Base-by-base conservation (phyloP, 2,329 filamentous ascomycete species). In the Phialophora expanda region DNA sequence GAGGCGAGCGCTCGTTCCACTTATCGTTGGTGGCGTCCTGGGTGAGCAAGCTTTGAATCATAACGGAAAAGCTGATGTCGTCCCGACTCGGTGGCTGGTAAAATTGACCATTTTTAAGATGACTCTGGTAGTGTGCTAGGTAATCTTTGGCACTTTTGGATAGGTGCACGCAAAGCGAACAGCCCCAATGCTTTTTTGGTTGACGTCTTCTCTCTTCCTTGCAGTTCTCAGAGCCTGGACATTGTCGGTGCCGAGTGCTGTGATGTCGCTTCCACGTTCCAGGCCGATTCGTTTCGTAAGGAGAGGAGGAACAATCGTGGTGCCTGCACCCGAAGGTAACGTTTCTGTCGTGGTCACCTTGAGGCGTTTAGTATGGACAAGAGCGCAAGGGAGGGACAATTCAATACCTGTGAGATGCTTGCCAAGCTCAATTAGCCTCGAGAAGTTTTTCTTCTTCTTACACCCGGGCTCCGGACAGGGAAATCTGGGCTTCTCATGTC, bases 31-130 rank as follows among this genome's bases (percentile, higher is more conserved):
- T 61, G 28, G 46, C 46, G 17, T 61, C 46, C 26, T 61, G 58
- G 28, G 11, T 61, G 22, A 61, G 58, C 46, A 61, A 28, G 48
- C 46, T 61, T 20, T 44, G 58, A 24, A 53, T 51, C n/a, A 61
- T 61, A 28, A 28, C 38, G 7, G 58, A 61, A 32, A 50, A 32
- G 12, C 9, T 14, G 20, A 61, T 53, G 46, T 41, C 46, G 28
- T 28, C 7, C 48, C 11, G 22, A 26, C 11, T 54, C 30, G 30
- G 17, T 32, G 24, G 53, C 24, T 28, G 24, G 48, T 9, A 9
- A 59, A 44, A 8, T 5, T n/a, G 7, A 2, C 20, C 38, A 5
- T n/a, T n/a, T n/a, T 44, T 17, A 14, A 44, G 14, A 41, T 61
- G 58, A 12, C 48, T 24, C 20, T 54, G 38, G 58, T 53, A 53